Conservation (phyloP, 345 rosid species). For the Syzygium aqueum region DNA sequence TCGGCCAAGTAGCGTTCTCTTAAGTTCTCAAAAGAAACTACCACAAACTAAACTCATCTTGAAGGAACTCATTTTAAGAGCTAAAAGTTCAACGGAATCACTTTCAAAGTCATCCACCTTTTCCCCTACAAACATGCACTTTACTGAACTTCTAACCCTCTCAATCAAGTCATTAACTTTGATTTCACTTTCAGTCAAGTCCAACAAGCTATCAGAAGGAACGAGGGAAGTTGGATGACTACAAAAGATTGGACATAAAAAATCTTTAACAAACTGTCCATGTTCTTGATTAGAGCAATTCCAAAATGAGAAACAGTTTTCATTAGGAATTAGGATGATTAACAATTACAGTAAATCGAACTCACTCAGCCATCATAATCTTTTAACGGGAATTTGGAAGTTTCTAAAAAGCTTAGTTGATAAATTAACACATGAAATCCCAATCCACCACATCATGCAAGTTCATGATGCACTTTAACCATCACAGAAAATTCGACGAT, state of each 20-base stretch:
- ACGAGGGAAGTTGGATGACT: not conserved
- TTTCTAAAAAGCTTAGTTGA: not conserved
- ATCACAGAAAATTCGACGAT: not conserved
- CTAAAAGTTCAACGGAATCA: not conserved
- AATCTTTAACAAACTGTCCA: not conserved
- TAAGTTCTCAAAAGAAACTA: not conserved
- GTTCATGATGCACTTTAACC: not conserved
- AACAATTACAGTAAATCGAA: not conserved
- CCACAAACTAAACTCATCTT: not conserved
- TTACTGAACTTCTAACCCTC: not conserved
- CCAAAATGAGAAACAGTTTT: not conserved
- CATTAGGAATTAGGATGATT: not conserved
- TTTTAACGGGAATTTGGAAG: not conserved
- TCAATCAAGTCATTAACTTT: not conserved
- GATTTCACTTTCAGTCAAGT: not conserved
- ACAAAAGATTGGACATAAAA: not conserved
- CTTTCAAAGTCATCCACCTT: not conserved
- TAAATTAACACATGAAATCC: not conserved
- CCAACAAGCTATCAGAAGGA: not conserved
- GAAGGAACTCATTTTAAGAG: not conserved
- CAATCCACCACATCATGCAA: not conserved
- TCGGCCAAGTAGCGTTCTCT: not conserved
- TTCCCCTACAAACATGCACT: not conserved
- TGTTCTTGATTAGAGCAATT: not conserved
- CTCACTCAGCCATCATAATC: not conserved